These are phyloP conservation scores for Fusarium brevicatenulatum DNA, from an alignment of 2,329 filamentous ascomycete genomes.

Conservation along the genomic window DNA sequence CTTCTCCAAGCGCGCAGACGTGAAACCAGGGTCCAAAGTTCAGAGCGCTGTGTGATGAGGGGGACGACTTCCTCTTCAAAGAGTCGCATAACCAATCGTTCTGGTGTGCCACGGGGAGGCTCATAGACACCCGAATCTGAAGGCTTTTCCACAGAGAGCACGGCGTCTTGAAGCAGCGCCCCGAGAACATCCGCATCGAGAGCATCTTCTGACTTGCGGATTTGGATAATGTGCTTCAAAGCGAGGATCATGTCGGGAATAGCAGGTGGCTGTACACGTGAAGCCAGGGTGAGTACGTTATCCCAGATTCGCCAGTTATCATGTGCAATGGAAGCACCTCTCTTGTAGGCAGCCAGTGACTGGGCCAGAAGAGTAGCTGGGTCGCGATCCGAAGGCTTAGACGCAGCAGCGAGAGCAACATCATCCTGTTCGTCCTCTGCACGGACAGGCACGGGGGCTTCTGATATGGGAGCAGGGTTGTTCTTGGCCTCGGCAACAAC, in stretches of 20 bases:
- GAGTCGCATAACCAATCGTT: slow-evolving; percentile 73
- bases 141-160: slow-evolving; percentile 57
- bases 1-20: slow-evolving; percentile 78
- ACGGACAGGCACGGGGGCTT: slow-evolving; percentile 31
- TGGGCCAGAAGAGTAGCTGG: slow-evolving; percentile 74
- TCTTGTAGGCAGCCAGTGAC: slow-evolving; percentile 85
- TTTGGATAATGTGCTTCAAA: slow-evolving; percentile 77
- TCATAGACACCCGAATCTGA: slow-evolving; percentile 47
- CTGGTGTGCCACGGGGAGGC: slow-evolving; percentile 65
- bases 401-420: slow-evolving; percentile 36
- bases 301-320: slow-evolving; percentile 96
- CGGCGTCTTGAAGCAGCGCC: slow-evolving; percentile 76
- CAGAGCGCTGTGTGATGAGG: slow-evolving; percentile 81
- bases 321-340: slow-evolving; percentile 83
- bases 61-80: slow-evolving; percentile 81
- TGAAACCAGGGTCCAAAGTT: slow-evolving; percentile 80
- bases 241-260: slow-evolving; percentile 81
- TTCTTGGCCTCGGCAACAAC: slow-evolving; percentile 53
- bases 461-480: slow-evolving; percentile 37
- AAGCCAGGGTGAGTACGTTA: slow-evolving; percentile 89
- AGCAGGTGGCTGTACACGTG: slow-evolving; percentile 78
- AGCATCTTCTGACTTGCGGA: slow-evolving; percentile 81
- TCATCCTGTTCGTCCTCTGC: slow-evolving; percentile 46
- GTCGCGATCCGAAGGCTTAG: slow-evolving; percentile 51
- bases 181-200: slow-evolving; percentile 79